These are phyloP conservation scores for Thelonectria rubi DNA, from an alignment of 2,329 filamentous ascomycete species.

Conservation along the genomic window DNA sequence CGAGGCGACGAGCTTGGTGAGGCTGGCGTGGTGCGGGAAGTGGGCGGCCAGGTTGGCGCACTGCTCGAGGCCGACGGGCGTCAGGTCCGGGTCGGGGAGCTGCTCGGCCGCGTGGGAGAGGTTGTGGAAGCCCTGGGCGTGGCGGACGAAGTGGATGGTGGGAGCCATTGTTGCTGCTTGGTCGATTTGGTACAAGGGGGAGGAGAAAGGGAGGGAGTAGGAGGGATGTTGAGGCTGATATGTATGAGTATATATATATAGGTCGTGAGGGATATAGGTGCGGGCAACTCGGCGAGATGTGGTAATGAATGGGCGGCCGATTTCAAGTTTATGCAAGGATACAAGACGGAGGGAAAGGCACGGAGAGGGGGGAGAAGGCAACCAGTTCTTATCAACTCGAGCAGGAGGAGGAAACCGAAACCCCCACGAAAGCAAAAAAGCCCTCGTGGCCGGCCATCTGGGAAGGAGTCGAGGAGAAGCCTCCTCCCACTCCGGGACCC, in stretches of 20 bases:
- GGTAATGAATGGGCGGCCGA: not conserved
- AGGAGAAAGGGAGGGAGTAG: not conserved
- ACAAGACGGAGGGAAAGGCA: not conserved
- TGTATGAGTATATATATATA: not conserved
- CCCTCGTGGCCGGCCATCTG: not conserved
- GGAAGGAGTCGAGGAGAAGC: no score
- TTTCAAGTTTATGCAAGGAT: not conserved
- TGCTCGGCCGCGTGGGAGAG: constrained; percentile 73
- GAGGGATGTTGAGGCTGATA: not conserved
- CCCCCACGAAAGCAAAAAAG: constrained; percentile 17
- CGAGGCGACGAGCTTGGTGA: constrained; percentile 79
- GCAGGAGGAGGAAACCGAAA: not conserved
- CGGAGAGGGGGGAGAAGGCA: not conserved
- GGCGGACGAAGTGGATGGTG: constrained; percentile 74
- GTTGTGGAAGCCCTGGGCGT: constrained; percentile 86
- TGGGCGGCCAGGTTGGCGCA: constrained; percentile 67
- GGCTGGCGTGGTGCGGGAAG: constrained; percentile 71
- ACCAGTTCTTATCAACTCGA: not conserved
- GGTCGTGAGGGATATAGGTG: not conserved
- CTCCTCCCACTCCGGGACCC: no score
- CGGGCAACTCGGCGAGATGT: constrained; percentile 6
- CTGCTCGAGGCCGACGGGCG: constrained; percentile 78
- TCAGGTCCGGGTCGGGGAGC: constrained; percentile 82
- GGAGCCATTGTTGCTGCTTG: constrained; percentile 53
- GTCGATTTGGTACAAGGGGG: not conserved